Evolutionary conservation across 345 rosid species (phyloP), one percentile per base, ranked within the genome.

Genomic region (Eucalyptus pumila): DNA sequence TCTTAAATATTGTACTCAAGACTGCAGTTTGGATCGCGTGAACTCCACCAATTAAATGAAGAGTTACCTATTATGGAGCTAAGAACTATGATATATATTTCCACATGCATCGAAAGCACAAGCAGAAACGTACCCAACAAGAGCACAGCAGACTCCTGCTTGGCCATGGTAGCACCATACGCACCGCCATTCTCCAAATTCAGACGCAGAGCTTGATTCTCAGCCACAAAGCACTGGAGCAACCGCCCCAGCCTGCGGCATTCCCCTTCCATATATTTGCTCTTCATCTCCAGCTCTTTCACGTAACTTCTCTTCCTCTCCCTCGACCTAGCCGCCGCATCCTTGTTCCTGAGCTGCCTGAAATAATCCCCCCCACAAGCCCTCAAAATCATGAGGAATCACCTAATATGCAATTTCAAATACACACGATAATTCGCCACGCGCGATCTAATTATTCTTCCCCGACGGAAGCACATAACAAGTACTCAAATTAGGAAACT

Each of bases 271-370:
- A 96, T 86, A 90, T 94, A 96, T 92, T 91, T 95, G 89, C 97
- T 96, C 92, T 96, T 97, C 89, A 92, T 90, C 94, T 97, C 99
- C 56, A 97, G 90, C 93, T 97, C 98, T 88, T 89, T 93, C 32
- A 97, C 95, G 89, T 94, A 92, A 87, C 86, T 91, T 91, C 95
- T 97, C 94, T 95, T 97, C 93, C 99, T 96, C 93, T 97, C 99
- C 93, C 99, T 95, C 1, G 99, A 97, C 87, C 95, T 92, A 86
- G 96, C 93, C 2, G 99, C 99, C 1, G 98, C 98, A 93, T 97
- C 99, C 92, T 97, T 94, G 85, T 97, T 97, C 89, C 98, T 95
- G 93, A 97, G 87, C 88, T 93, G 94, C 99, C 99, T 97, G 94
- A 17, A 92, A 90, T 54, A 30, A 86, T 86, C 87, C 69, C 30